Evolutionary conservation across 345 rosid species (phyloP).

Genomic region (Ceriops decandra): DNA sequence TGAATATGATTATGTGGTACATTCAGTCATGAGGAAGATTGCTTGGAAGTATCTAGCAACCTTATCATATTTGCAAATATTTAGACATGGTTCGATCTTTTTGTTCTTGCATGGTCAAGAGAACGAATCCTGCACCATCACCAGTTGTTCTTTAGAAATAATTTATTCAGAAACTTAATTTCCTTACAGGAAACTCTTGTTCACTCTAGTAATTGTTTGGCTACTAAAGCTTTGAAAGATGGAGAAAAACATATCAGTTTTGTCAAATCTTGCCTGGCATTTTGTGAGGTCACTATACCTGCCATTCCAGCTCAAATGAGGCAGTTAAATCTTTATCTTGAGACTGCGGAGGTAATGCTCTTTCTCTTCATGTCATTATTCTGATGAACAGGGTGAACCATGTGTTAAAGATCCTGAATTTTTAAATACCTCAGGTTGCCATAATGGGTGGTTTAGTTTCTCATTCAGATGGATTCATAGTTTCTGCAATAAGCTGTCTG

Average conservation of each 20-base stretch:
- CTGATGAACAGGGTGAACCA: conserved; percentile 3
- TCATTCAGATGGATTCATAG: conserved; percentile 68
- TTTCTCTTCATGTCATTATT: conserved; percentile 22
- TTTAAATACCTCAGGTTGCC: conserved; percentile 57
- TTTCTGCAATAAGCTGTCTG: conserved; percentile 57
- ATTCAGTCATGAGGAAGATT: no score
- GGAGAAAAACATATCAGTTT: conserved; percentile 42
- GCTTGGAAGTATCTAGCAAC: no score
- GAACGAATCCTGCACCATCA: not conserved
- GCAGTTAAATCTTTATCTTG: conserved; percentile 74
- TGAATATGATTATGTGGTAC: not conserved
- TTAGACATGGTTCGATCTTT: not conserved
- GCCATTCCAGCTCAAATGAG: conserved; percentile 47
- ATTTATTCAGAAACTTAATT: conserved; percentile 13
- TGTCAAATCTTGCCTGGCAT: conserved; percentile 80
- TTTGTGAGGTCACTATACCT: conserved; percentile 85
- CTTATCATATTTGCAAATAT: no score
- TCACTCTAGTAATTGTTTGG: conserved; percentile 74
- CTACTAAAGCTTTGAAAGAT: conserved; percentile 55
- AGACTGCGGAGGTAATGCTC: conserved; percentile 76
- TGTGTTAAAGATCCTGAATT: conserved; percentile 18
- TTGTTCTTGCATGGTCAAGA: not conserved
- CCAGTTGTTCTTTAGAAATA: conserved; percentile 1
- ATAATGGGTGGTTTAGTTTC: conserved; percentile 68
- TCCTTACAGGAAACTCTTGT: conserved; percentile 73